phyloP scores from a whole-genome alignment of 805 yeast species.

The Komagataella phaffii region DNA sequence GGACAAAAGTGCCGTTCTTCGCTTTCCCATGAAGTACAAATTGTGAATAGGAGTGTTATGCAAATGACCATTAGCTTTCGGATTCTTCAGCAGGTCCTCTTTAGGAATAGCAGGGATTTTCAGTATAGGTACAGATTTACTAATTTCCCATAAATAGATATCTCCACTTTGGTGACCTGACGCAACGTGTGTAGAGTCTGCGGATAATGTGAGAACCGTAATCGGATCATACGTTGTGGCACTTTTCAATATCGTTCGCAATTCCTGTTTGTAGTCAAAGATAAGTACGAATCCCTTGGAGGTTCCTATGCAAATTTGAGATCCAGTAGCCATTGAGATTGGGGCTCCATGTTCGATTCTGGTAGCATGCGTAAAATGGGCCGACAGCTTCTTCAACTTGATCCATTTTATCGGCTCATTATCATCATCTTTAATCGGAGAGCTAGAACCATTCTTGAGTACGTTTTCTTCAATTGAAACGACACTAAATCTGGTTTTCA shows the following conservation, averaged over 20 bases:
- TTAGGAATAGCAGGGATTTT: slow-evolving; percentile 16
- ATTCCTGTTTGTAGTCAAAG: slow-evolving; percentile 55
- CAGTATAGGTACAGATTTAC: slow-evolving; percentile 16
- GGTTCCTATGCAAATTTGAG: slow-evolving; percentile 55
- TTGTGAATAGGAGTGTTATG: slow-evolving; percentile 24
- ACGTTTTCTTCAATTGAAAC: background rate
- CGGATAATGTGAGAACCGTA: slow-evolving; percentile 41
- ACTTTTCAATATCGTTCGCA: slow-evolving; percentile 29
- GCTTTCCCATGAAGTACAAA: slow-evolving; percentile 31
- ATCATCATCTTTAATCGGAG: background rate
- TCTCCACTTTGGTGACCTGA: slow-evolving; percentile 59
- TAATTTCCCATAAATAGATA: slow-evolving; percentile 56
- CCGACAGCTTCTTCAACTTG: slow-evolving; percentile 10
- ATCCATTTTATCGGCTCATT: slow-evolving; percentile 14
- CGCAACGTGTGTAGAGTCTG: slow-evolving; percentile 58
- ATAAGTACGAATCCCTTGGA: slow-evolving; percentile 47
- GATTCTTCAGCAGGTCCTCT: slow-evolving; percentile 7
- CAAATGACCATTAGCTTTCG: slow-evolving; percentile 21
- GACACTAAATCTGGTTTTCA: background rate
- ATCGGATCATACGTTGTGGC: slow-evolving; percentile 30
- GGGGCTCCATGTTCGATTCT: slow-evolving; percentile 35
- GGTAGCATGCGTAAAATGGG: background rate
- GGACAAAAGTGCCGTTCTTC: slow-evolving; percentile 43
- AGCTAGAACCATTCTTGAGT: background rate
- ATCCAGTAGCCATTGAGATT: slow-evolving; percentile 27